Evolutionary conservation across 805 yeast genomes (phyloP).

Genomic region (Suhomyces kilbournensis): DNA sequence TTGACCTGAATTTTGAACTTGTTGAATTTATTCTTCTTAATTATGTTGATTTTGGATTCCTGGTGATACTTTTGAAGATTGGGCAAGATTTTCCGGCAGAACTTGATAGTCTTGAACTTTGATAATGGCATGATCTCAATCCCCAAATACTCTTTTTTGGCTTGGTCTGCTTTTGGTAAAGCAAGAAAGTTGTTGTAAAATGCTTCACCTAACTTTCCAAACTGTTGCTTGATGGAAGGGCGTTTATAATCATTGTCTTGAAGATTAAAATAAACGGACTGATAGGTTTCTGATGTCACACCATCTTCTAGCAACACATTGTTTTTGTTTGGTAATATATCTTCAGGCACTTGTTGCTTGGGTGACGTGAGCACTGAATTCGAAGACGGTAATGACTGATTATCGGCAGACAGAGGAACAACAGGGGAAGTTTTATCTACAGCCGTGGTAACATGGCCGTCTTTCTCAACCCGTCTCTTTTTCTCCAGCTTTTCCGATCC

Average conservation of each 20-base stretch:
- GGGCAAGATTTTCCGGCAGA: constrained; percentile 32
- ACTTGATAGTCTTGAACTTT: constrained; percentile 28
- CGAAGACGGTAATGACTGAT: neutral
- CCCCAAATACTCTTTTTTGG: constrained; percentile 3
- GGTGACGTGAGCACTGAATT: neutral
- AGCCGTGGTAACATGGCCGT: neutral
- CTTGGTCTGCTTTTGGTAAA: constrained; percentile 7
- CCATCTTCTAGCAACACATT: constrained; percentile 43
- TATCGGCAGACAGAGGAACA: neutral
- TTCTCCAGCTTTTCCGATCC: constrained; percentile 16
- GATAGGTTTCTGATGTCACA: constrained; percentile 45
- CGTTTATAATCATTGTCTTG: constrained; percentile 46
- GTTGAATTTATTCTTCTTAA: constrained; percentile 18
- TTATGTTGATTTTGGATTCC: constrained; percentile 31
- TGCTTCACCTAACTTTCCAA: constrained; percentile 20
- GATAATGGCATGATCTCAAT: constrained; percentile 21
- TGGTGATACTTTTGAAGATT: constrained; percentile 28
- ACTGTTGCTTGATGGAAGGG: constrained; percentile 23
- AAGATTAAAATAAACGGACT: constrained; percentile 50
- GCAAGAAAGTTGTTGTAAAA: constrained; percentile 9
- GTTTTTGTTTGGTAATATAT: constrained; percentile 37
- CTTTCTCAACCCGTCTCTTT: constrained; percentile 11
- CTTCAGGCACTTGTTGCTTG: constrained; percentile 4
- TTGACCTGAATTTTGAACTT: constrained; percentile 46
- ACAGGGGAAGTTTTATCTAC: neutral